Evolutionary conservation across 495 filamentous ascomycete genomes (phyloP), one percentile per base, ranked within the genome.

Genomic region (Annulohypoxylon bovei): DNA sequence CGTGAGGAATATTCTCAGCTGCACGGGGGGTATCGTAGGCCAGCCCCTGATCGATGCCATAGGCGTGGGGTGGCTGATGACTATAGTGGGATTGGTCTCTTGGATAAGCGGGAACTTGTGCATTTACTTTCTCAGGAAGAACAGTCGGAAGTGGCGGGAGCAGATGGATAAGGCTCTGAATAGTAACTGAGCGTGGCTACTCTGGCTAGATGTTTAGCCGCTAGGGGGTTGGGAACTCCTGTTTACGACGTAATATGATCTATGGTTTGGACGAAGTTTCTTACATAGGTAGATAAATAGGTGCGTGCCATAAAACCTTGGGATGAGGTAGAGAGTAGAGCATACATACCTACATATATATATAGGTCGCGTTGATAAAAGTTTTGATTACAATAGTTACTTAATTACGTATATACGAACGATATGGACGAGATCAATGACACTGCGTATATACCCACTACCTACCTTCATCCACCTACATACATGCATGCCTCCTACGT

Each of bases 11-110:
- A 93, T 97, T 20, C 93, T 95, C 69, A 88, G 87, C 2, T 95
- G 91, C 71, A 86, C 95, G 0, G 94, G 92, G 0, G 88, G 84
- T 7, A 77, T 95, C 4, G 85, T 95, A 2, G 89, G 91, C 0
- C 85, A 91, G 63, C 94, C 94, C 0, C 79, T 96, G 16, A 92
- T 97, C 56, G 71, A 82, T n/a, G 91, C 84, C 3, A 92, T 97
- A 67, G 95, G 95, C 3, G 91, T 92, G 72, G 95, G 94, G 0
- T 97, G 94, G 93, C 70, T 97, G 35, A 93, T 93, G 68, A 97
- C 95, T 2, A 90, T 91, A 30, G 67, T 98, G 0, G 91, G 89
- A 0, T 58, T 93, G 18, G 82, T 93, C 54, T 83, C 87, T 5
- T 84, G 90, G 70, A 61, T 86, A 0, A 81, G 77, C 62, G 82